Evolutionary conservation across 2,329 filamentous ascomycete genomes (phyloP).

Genomic region (Endoconidiophora polonica): DNA sequence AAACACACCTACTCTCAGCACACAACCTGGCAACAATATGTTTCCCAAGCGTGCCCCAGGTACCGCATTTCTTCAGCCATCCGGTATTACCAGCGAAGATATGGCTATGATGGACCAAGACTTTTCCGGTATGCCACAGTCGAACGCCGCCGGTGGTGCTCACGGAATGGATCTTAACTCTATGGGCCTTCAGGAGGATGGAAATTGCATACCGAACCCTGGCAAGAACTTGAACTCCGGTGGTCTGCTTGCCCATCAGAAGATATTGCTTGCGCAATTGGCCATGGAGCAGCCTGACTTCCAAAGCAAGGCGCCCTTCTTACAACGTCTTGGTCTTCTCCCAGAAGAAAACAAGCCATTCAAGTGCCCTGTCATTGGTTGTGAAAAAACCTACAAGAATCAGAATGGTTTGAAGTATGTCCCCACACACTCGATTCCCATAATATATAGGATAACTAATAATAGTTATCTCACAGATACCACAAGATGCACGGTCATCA

Average conservation of each 20-base stretch:
- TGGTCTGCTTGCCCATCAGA: slow-evolving; percentile 37
- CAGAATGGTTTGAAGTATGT: slow-evolving; percentile 91
- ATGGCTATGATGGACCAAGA: slow-evolving; percentile 46
- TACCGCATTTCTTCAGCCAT: slow-evolving; percentile 8
- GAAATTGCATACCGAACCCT: slow-evolving; percentile 71
- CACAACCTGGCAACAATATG: slow-evolving; percentile 53
- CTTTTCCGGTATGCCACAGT: slow-evolving; percentile 37
- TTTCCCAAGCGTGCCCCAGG: slow-evolving; percentile 32
- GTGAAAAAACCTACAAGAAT: slow-evolving; percentile 99
- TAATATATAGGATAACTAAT: slow-evolving; percentile 2
- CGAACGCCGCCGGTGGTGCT: slow-evolving; percentile 32
- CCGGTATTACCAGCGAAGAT: slow-evolving; percentile 33
- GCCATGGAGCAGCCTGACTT: slow-evolving; percentile 63
- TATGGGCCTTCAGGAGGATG: slow-evolving; percentile 21
- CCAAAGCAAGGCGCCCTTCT: slow-evolving; percentile 39
- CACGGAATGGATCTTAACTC: slow-evolving; percentile 16
- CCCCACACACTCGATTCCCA: slow-evolving; percentile 14
- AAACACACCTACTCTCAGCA: slow-evolving; percentile 81
- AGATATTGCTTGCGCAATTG: slow-evolving; percentile 50
- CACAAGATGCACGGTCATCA: slow-evolving; percentile 80
- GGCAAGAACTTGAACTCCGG: slow-evolving; percentile 54
- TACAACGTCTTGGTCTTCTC: slow-evolving; percentile 42
- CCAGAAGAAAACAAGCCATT: slow-evolving; percentile 95
- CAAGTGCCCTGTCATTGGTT: slow-evolving; percentile 93
- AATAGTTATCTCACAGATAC: slow-evolving; percentile 29